phyloP scores from a whole-genome alignment of 306 rosid species.

The Begonia loranthoides region DNA sequence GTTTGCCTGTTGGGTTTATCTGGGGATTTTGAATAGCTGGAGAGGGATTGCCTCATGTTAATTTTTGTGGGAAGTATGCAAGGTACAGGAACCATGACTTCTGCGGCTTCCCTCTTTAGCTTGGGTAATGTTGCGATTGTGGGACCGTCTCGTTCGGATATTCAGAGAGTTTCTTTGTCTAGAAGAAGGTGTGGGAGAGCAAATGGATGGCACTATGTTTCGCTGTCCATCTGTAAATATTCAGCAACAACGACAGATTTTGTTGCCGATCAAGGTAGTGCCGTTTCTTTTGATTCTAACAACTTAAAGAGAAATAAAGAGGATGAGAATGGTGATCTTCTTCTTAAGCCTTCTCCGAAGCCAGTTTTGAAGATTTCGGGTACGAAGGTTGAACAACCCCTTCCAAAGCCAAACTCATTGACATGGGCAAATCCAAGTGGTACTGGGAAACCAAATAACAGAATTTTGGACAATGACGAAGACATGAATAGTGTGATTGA shows the following conservation, averaged over 20 bases:
- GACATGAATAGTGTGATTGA: constrained; percentile 74
- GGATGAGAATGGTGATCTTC: constrained; percentile 38
- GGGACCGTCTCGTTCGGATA: constrained; percentile 38
- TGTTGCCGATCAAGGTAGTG: constrained; percentile 64
- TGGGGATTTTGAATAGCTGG: constrained; percentile 8
- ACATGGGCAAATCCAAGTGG: constrained; percentile 31
- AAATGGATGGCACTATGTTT: constrained; percentile 65
- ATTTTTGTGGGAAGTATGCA: constrained; percentile 56
- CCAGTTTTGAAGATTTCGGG: constrained; percentile 54
- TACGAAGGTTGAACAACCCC: constrained; percentile 19
- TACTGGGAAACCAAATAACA: constrained; percentile 17
- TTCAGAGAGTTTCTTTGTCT: constrained; percentile 59
- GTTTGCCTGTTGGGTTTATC: constrained; percentile 11
- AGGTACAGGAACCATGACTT: constrained; percentile 81
- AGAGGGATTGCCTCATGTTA: constrained; percentile 21
- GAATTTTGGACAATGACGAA: constrained; percentile 23
- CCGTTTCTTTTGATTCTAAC: constrained; percentile 68
- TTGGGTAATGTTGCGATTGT: constrained; percentile 43
- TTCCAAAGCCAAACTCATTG: constrained; percentile 22
- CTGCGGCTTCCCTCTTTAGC: constrained; percentile 62
- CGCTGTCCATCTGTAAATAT: constrained; percentile 79
- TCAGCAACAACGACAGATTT: constrained; percentile 76
- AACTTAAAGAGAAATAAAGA: constrained; percentile 30
- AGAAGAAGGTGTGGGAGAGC: constrained; percentile 31
- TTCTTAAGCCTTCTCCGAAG: constrained; percentile 81